A percentile compares a stretch with the other conserved stretches of the same genome.
Conservation (phyloP, 2,329 filamentous ascomycete genomes). For the Exophiala lecanii-corni region DNA sequence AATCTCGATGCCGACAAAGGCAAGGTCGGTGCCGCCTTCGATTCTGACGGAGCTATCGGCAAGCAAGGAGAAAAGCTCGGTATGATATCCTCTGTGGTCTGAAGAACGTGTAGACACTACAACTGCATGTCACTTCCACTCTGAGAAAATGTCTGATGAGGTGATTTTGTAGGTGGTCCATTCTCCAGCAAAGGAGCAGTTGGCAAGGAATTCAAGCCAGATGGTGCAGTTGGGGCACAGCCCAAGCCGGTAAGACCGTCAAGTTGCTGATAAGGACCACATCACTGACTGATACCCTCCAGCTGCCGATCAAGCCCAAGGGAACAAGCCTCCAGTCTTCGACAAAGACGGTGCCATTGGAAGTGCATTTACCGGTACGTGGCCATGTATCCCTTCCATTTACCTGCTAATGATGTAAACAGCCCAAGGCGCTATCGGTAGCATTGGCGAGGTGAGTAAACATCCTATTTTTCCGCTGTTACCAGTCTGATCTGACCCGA, state of each 20-base stretch:
- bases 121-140: no score
- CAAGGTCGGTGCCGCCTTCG: constrained; percentile 20
- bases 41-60: constrained; percentile 15
- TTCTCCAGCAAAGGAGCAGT: constrained; percentile 12
- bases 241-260: constrained; percentile 1
- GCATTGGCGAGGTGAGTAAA: constrained; percentile 23
- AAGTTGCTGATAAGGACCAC: no score
- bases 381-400: background rate
- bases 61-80: constrained; percentile 13
- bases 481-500: background rate
- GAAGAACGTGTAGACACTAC: background rate
- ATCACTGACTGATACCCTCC: no score
- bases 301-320: constrained; percentile 20
- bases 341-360: constrained; percentile 20
- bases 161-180: constrained; percentile 14
- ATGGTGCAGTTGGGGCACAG: constrained; percentile 13
- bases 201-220: constrained; percentile 19
- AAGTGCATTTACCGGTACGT: constrained; percentile 17
- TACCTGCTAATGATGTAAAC: background rate
- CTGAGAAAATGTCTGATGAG: no score
- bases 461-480: background rate
- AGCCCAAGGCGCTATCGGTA: constrained; percentile 34
- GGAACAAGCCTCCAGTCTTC: constrained; percentile 20
- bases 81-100: background rate
- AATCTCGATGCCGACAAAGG: constrained; percentile 22